These are phyloP conservation scores for Pseudovirgaria hyperparasitica DNA, from an alignment of 2,329 filamentous ascomycete genomes.

Conservation along the genomic window DNA sequence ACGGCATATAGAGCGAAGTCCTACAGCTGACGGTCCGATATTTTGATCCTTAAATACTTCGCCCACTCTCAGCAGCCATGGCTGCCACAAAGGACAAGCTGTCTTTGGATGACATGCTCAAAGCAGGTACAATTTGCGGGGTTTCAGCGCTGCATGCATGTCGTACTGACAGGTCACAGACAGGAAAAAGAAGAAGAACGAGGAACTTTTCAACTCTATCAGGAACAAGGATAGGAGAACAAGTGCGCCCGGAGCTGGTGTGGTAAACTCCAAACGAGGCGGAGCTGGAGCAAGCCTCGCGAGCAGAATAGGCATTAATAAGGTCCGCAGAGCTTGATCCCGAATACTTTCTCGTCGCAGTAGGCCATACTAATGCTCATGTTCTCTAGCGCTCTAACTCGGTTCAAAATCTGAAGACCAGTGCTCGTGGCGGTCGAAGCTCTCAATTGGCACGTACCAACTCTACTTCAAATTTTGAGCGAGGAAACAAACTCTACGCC, in stretches of 20 bases:
- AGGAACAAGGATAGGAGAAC: conserved; percentile 42
- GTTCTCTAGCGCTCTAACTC: conserved; percentile 59
- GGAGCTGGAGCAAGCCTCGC: conserved; percentile 44
- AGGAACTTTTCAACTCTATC: conserved; percentile 59
- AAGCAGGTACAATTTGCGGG: conserved; percentile 20
- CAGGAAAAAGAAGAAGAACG: conserved; percentile 56
- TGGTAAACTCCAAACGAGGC: conserved; percentile 30
- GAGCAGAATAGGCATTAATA: conserved; percentile 60
- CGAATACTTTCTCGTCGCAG: conserved; percentile 26
- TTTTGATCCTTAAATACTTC: not conserved
- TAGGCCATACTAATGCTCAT: conserved; percentile 42
- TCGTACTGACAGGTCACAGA: not conserved
- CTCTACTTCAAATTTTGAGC: conserved; percentile 27
- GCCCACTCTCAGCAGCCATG: conserved; percentile 1
- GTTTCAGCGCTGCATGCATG: not conserved
- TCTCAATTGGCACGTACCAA: conserved; percentile 22
- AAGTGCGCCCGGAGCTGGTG: conserved; percentile 40
- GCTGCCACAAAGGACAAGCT: conserved; percentile 12
- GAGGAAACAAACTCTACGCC: conserved; percentile 28
- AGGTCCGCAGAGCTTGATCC: conserved; percentile 33
- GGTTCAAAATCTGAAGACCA: conserved; percentile 55
- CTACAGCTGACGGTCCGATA: not conserved
- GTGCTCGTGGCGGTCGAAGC: conserved; percentile 22
- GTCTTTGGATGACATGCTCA: conserved; percentile 19
- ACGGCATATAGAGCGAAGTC: not conserved